Evolutionary conservation across 352 stramenopile genomes (phyloP), one percentile per base, ranked within the genome.

Genomic region (Sclerospora graminicola): DNA sequence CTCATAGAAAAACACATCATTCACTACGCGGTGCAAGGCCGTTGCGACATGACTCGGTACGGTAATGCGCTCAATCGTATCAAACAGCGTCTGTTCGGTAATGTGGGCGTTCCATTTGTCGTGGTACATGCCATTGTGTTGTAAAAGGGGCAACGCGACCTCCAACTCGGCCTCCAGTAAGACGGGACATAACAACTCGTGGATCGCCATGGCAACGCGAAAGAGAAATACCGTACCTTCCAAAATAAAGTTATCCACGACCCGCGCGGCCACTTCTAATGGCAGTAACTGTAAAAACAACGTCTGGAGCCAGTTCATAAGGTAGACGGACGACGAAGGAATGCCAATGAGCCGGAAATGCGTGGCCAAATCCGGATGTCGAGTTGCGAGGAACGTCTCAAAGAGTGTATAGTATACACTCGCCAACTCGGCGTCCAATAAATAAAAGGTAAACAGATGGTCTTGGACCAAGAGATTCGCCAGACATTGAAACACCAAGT

Each of bases 301-400:
- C 16, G 82, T 94, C 54, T 92, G 82, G 13, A 92, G 51, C 82
- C 82, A 92, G 45, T 91, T 90, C 74, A 92, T 89, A 8, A 92
- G 45, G 38, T 90, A 94, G 74, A 94, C 86, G 9, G 75, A 79
- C 21, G 68, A 67, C 1, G 72, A 71, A 38, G 54, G 56, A 6
- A 89, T 48, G 15, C 79, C 79, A 24, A 91, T 72, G 1, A 54
- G 30, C 2, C 39, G 36, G 26, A 92, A 50, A 47, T 93, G 78
- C 5, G 51, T 48, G 33, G 78, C 57, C 14, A 90, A 41, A 6
- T 60, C 57, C 1, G 79, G 72, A n/a, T 72, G 38, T 11, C 74
- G 53, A 4, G 63, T 40, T 26, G 58, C 42, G 19, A 94, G 31
- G 29, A 84, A 87, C 2, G 72, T 63, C 33, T 90, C 77, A 32